These are phyloP conservation scores for Trametes villosa DNA, from an alignment of 768 basidiomycete species.

Conservation along the genomic window DNA sequence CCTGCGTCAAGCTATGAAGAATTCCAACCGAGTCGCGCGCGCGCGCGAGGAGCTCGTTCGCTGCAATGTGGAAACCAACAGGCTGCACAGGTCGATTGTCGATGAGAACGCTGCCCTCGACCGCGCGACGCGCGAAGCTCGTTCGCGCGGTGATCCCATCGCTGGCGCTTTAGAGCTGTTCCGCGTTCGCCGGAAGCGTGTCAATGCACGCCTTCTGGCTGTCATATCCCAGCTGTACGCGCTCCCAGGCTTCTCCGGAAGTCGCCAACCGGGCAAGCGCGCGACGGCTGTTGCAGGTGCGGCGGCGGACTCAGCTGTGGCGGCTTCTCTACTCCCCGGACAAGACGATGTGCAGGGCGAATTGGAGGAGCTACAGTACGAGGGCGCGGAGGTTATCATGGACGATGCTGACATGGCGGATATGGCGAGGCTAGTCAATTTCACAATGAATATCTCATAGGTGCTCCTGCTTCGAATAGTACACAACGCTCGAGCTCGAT, in stretches of 20 bases:
- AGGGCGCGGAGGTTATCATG: not conserved
- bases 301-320: too few species aligned
- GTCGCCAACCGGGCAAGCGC: too few species aligned
- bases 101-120: conserved; percentile 23
- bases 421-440: not conserved
- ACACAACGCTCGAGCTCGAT: too few species aligned
- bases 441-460: not conserved
- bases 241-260: not conserved
- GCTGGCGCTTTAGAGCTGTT: too few species aligned
- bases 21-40: conserved; percentile 21
- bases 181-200: not conserved
- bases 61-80: conserved; percentile 30
- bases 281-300: too few species aligned
- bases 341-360: not conserved
- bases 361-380: not conserved
- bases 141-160: not conserved
- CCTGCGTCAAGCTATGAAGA: conserved; percentile 30
- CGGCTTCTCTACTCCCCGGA: too few species aligned
- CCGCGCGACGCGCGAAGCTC: not conserved
- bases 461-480: not conserved
- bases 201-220: not conserved
- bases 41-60: conserved; percentile 30
- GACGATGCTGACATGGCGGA: not conserved
- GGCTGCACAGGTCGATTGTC: conserved; percentile 31
- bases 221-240: not conserved